A percentile compares a stretch with the other conserved stretches of the same genome.
Evolutionary conservation across 768 basidiomycete species (phyloP).

Genomic region (Tricholoma terreum): DNA sequence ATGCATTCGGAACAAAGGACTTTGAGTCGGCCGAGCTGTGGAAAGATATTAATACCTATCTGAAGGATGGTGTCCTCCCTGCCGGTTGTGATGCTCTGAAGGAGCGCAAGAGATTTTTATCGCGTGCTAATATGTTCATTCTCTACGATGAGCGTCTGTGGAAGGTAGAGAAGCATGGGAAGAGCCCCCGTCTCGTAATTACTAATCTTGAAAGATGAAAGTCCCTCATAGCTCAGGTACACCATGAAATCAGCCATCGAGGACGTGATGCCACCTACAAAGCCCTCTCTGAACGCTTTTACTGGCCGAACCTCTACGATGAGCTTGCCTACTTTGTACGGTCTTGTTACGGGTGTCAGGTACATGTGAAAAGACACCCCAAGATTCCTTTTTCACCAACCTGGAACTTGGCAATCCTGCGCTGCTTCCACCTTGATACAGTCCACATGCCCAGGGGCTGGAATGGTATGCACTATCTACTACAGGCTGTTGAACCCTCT

Average conservation of each 20-base stretch:
- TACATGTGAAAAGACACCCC: conserved; percentile 13
- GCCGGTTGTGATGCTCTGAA: too few relatives aligned
- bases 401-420: conserved; percentile 16
- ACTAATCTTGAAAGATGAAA: conserved; percentile 4
- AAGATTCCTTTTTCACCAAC: conserved; percentile 18
- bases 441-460: conserved; percentile 25
- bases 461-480: conserved; percentile 16
- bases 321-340: conserved; percentile 24
- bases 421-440: conserved; percentile 24
- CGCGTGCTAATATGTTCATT: conserved; percentile 3
- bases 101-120: not conserved
- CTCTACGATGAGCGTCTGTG: conserved; percentile 11
- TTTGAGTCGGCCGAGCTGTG: conserved; percentile 9
- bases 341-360: conserved; percentile 31
- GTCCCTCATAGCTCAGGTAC: conserved; percentile 19
- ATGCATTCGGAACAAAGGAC: conserved; percentile 11
- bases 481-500: conserved; percentile 18
- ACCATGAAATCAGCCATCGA: conserved; percentile 24
- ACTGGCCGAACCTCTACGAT: conserved; percentile 33
- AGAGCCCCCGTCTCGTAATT: conserved; percentile 22
- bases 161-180: not conserved
- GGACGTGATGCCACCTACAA: conserved; percentile 22
- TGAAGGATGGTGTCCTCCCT: not conserved
- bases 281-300: conserved; percentile 20
- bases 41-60: conserved; percentile 17